Evolutionary conservation across 257 asterid genomes (phyloP), one percentile per base, ranked within the genome.

Genomic region (Leonotis leonurus): DNA sequence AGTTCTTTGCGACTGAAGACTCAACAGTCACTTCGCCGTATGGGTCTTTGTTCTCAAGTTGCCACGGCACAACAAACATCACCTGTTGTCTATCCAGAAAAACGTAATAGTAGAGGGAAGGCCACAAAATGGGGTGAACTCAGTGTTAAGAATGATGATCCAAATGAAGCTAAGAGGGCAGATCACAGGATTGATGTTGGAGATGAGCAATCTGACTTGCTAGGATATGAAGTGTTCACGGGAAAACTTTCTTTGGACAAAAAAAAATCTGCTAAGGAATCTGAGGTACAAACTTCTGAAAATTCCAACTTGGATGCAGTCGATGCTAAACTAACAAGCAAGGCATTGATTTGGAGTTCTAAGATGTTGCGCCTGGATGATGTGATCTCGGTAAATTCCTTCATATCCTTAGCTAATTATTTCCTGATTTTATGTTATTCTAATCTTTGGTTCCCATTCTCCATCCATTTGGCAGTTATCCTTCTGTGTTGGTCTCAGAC

Each of bases 291-390:
- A 77, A 72, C 86, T 53, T 72, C 83, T 52, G 97, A 80, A 53
- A 78, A 69, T 65, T 56, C 75, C 36, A 73, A 71, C 64, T 70
- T 68, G 70, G 82, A 80, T 68, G 73, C 84, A 57, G 80, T 89
- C 56, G 94, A 93, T 77, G 89, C 92, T 64, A 93, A 85, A 81
- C 84, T 93, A 60, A 85, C 97, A 2, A 89, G 91, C 91, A 89
- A 85, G 73, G 96, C 99, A 17, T 64, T 93, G 77, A 60, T 93
- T 70, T 93, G 97, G 95, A 89, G 85, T 70, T 82, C 89, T 53
- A 70, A 75, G 46, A 73, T 89, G 73, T 64, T 93, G 73, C 78
- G 21, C 62, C 85, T 89, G 20, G 88, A 79, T 64, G 99, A 93
- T 67, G 81, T 93, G 68, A 62, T 93, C 62, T 87, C 97, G 80